Conservation (phyloP, 495 filamentous ascomycete genomes). For the Aspergillus steynii region DNA sequence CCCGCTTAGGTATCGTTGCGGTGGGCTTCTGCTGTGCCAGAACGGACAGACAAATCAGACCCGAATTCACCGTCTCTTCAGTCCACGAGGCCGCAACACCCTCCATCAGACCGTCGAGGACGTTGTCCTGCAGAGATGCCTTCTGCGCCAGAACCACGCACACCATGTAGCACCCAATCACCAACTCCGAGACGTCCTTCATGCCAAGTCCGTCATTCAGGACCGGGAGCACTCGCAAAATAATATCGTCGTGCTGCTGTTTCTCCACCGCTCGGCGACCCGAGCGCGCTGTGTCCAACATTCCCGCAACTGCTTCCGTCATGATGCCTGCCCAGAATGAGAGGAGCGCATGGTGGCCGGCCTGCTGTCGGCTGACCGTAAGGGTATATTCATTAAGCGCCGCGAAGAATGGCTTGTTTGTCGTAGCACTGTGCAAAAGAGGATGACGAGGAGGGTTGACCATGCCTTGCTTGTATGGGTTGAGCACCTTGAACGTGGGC, state of each 20-base stretch:
- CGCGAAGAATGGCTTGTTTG: conserved; percentile 68
- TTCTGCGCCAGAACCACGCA: conserved; percentile 82
- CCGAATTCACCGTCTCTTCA: conserved; percentile 64
- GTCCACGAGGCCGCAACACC: conserved; percentile 76
- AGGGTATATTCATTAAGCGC: conserved; percentile 74
- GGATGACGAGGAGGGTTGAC: conserved; percentile 74
- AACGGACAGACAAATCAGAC: conserved; percentile 78
- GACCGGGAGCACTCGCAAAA: conserved; percentile 71
- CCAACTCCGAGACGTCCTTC: conserved; percentile 70
- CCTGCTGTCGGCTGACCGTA: conserved; percentile 61
- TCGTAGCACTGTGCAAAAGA: conserved; percentile 75
- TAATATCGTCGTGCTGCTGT: conserved; percentile 74
- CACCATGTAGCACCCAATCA: conserved; percentile 88
- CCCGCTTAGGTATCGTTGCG: conserved; percentile 57
- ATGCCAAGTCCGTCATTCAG: conserved; percentile 74
- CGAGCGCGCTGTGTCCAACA: conserved; percentile 72
- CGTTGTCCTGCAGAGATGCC: conserved; percentile 68
- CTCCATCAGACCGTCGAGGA: conserved; percentile 81
- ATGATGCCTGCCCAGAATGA: conserved; percentile 86
- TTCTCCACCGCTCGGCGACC: conserved; percentile 66
- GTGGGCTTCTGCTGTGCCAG: conserved; percentile 72
- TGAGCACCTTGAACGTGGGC: conserved; percentile 75
- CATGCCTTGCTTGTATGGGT: conserved; percentile 76
- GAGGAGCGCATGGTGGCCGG: conserved; percentile 72
- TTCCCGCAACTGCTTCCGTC: conserved; percentile 76